Evolutionary conservation across 2,329 filamentous ascomycete species (phyloP).

Genomic region (Stenocarpella maydis): DNA sequence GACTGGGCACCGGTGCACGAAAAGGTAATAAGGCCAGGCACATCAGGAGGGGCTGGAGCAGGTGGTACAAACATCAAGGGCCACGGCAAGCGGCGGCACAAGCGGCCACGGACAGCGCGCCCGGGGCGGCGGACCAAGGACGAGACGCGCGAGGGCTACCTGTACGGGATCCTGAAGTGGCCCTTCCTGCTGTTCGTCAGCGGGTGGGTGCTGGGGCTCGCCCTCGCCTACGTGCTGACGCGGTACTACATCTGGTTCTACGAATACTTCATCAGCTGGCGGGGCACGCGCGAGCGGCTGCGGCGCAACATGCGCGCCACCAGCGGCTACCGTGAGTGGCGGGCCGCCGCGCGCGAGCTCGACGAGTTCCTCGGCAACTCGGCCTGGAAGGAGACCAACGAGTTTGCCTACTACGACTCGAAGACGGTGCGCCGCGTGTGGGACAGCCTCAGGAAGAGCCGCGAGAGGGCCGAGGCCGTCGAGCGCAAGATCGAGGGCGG

Average conservation of each 20-base stretch:
- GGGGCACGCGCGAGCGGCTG: slow-evolving; percentile 77
- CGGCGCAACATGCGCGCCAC: slow-evolving; percentile 76
- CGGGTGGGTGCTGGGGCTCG: slow-evolving; percentile 80
- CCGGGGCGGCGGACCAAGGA: slow-evolving; percentile 74
- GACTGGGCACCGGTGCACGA: slow-evolving; percentile 94
- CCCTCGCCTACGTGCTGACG: slow-evolving; percentile 79
- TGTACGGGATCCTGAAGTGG: slow-evolving; percentile 92
- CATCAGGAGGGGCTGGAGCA: slow-evolving; percentile 36
- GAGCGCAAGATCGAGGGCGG: slow-evolving; percentile 48
- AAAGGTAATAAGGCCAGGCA: slow-evolving; percentile 55
- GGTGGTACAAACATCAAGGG: slow-evolving; percentile 49
- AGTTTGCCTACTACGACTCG: slow-evolving; percentile 86
- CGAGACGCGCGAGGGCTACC: slow-evolving; percentile 92
- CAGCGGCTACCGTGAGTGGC: slow-evolving; percentile 84
- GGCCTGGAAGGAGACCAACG: slow-evolving; percentile 79
- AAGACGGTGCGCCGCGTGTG: slow-evolving; percentile 81
- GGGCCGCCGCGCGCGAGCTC: slow-evolving; percentile 77
- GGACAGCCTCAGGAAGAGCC: slow-evolving; percentile 74
- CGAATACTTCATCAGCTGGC: slow-evolving; percentile 91
- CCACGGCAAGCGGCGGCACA: slow-evolving; percentile 49
- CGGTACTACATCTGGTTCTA: slow-evolving; percentile 91
- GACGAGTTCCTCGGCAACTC: slow-evolving; percentile 84
- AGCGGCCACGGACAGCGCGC: slow-evolving; percentile 41
- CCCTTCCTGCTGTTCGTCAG: slow-evolving; percentile 83
- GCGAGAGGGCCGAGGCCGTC: slow-evolving; percentile 64